phyloP scores from a whole-genome alignment of 2,329 filamentous ascomycete species.

The Neonectria hederae region DNA sequence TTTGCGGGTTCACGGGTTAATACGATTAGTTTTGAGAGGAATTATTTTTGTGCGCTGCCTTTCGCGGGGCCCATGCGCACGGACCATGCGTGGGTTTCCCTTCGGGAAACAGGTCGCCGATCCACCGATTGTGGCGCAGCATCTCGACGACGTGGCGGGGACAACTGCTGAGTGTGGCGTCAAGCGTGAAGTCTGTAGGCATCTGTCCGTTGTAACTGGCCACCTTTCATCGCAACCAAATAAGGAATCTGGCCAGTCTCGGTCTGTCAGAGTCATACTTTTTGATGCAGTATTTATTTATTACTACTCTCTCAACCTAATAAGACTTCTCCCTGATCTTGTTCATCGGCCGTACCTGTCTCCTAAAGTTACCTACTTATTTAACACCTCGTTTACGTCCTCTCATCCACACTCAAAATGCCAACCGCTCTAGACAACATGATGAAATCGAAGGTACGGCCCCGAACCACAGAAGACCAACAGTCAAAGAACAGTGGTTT shows the following conservation, averaged over 20 bases:
- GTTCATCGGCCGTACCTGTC: neutral
- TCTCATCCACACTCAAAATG: slow-evolving; percentile 19
- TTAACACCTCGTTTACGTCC: neutral
- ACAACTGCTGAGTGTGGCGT: slow-evolving; percentile 6
- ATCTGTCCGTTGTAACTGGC: slow-evolving; percentile 27
- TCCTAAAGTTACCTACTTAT: neutral
- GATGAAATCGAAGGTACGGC: slow-evolving; percentile 40
- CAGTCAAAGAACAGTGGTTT: neutral
- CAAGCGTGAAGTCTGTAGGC: slow-evolving; percentile 11
- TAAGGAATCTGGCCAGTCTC: slow-evolving; percentile 10
- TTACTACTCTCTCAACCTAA: neutral
- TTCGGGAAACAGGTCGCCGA: slow-evolving; percentile 36
- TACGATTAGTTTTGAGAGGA: slow-evolving; percentile 41
- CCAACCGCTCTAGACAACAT: slow-evolving; percentile 36
- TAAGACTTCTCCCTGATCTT: neutral
- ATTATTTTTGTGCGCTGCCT: slow-evolving; percentile 47
- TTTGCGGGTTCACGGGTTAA: slow-evolving; percentile 35
- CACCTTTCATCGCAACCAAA: slow-evolving; percentile 34
- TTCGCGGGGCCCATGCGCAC: slow-evolving; percentile 43
- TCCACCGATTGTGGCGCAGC: slow-evolving; percentile 38
- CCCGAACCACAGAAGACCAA: neutral
- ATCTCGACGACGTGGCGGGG: slow-evolving; percentile 11
- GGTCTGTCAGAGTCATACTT: neutral
- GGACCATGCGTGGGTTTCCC: slow-evolving; percentile 31
- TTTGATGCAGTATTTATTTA: neutral